Base-by-base conservation (phyloP, 163 green algal genomes). In the Prototheca cutis region DNA sequence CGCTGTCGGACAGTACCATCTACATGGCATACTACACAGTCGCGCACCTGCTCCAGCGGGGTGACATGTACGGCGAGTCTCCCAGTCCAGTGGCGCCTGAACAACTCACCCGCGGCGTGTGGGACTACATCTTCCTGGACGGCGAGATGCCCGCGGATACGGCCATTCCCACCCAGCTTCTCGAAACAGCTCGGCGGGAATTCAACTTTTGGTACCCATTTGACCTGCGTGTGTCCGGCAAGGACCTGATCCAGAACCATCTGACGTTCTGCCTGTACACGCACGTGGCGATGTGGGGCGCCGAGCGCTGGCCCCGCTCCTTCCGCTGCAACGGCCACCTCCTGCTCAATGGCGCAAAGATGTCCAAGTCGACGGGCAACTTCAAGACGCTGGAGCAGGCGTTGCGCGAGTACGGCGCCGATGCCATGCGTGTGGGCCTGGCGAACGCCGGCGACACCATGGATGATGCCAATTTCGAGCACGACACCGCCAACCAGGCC, bases 1-100 rank as follows among this genome's bases (percentile, higher is more conserved):
- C 87, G 2, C 77, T 99, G 18, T 96, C 86, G 6, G 93, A 99
- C 72, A 94, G 82, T 47, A 99, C 93, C 55, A 94, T 98, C 74
- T 99, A 99, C 83, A 99, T 98, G 93, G 93, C 93, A 13, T 99
- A 94, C 81, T 98, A 99, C 84, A 95, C 88, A 28, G 72, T 91
- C 21, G 81, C 83, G 23, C 83, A 90, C 67, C 51, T 87, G 29
- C 63, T 90, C 30, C 84, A 96, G 79, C 59, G 71, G 17, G 87
- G 84, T n/a, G 82, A 98, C 75, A 93, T 97, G 77, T 97, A 95
- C 63, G 89, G 90, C 40, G 67, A 82, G 49, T 51, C 51, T 2
- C 45, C 34, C 21, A 65, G 53, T 21, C 48, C 47, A 13, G 80
- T 92, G 40, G 42, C 59, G 40, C 67, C 89, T 0, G 75, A 92